Percentiles rank a stretch among this genome's conserved stretches.
These are phyloP conservation scores for Paraglomus occultum DNA, from an alignment of 192 early-diverging fungal species.

Conservation along the genomic window DNA sequence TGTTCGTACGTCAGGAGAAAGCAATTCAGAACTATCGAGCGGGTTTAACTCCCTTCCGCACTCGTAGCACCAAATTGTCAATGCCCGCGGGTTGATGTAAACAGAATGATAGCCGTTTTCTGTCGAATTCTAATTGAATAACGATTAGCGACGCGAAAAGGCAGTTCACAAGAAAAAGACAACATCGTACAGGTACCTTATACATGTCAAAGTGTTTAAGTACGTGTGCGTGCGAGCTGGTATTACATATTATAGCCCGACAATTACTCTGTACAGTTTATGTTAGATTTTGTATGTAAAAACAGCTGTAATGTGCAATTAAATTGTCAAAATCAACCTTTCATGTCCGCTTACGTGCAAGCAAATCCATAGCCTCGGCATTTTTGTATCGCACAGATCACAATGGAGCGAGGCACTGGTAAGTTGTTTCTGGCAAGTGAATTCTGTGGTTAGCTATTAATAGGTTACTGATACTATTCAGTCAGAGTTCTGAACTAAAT, in stretches of 20 bases:
- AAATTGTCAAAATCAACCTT: no score
- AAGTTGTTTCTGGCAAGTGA: constrained; percentile 3
- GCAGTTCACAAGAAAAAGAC: not conserved
- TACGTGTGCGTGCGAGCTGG: constrained; percentile 32
- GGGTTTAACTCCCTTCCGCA: constrained; percentile 42
- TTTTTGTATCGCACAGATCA: constrained; percentile 35
- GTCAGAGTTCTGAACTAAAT: no score
- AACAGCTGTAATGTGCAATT: not conserved
- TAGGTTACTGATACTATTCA: no score
- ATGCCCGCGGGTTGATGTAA: constrained; percentile 40
- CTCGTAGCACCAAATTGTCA: constrained; percentile 40
- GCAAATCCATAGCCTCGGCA: constrained; percentile 42
- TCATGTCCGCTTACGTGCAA: constrained; percentile 32
- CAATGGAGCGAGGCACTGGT: constrained; percentile 32
- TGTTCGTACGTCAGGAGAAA: constrained; percentile 28
- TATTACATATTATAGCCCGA: not conserved
- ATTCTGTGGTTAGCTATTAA: no score
- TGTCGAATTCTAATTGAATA: constrained; percentile 31
- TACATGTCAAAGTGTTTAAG: constrained; percentile 32
- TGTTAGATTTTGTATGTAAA: not conserved
- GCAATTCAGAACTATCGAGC: constrained; percentile 22
- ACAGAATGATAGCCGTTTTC: constrained; percentile 42
- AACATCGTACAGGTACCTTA: constrained; percentile 30
- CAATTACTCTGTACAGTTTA: not conserved
- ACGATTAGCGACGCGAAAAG: not conserved